Conservation (phyloP, 2,329 filamentous ascomycete genomes). For the Aureobasidium uvarum region DNA sequence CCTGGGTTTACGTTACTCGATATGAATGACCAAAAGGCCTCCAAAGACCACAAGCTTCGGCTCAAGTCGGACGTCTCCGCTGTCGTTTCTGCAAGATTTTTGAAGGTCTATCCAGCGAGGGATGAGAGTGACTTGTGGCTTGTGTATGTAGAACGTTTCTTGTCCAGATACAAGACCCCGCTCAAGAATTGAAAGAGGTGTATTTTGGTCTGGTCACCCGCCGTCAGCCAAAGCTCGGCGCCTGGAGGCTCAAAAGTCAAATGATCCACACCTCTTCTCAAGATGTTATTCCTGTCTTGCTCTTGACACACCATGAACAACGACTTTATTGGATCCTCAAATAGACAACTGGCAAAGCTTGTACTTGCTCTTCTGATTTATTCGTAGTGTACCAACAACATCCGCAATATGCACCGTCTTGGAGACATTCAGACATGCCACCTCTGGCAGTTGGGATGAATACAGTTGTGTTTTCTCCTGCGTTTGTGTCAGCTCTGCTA, state of each 20-base stretch:
- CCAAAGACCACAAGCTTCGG: constrained; percentile 8
- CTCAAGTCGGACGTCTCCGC: constrained; percentile 18
- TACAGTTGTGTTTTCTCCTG: constrained; percentile 26
- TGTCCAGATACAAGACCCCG: not conserved
- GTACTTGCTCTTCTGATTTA: not conserved
- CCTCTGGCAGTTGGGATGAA: constrained; percentile 13
- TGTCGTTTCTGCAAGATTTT: not conserved
- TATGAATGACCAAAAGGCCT: constrained; percentile 23
- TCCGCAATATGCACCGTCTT: not conserved
- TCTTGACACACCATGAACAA: not conserved
- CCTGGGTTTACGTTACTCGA: constrained; percentile 24
- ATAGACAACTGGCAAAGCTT: not conserved
- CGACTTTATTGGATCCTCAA: not conserved
- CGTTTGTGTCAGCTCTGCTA: not conserved
- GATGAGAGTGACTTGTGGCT: not conserved
- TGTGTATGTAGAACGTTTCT: not conserved
- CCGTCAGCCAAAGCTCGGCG: constrained; percentile 11
- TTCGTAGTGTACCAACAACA: too few species aligned
- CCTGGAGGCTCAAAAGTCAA: constrained; percentile 5
- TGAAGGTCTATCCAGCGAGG: not conserved
- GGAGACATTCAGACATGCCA: constrained; percentile 6
- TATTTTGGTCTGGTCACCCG: constrained; percentile 3
- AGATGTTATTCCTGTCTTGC: too few species aligned
- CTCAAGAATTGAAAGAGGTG: not conserved
- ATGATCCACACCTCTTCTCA: not conserved